Percentiles rank a stretch among this genome's conserved stretches.
phyloP scores from a whole-genome alignment of 768 basidiomycete genomes.

The Leccinum longicurvipes region DNA sequence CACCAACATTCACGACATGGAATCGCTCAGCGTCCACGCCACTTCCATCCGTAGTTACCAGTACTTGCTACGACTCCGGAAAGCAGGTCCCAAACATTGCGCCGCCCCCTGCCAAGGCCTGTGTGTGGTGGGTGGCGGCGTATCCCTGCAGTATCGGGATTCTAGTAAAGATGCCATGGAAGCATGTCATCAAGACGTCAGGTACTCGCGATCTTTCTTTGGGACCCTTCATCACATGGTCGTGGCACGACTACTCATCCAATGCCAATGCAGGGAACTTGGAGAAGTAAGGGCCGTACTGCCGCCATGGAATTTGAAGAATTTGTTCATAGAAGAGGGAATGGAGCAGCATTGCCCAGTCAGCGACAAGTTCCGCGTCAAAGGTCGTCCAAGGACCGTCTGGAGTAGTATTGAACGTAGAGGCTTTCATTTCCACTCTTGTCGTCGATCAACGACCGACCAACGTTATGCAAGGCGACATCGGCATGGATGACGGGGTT shows the following conservation, averaged over 20 bases:
- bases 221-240: not conserved
- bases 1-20: no score
- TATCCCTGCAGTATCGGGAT: no score
- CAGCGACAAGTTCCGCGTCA: not conserved
- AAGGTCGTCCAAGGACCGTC: not conserved
- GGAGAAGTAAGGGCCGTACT: not conserved
- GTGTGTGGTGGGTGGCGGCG: not conserved
- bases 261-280: not conserved
- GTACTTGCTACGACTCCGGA: no score
- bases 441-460: not conserved
- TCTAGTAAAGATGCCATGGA: not conserved
- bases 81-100: not conserved
- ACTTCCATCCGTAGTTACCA: not conserved
- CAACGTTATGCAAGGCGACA: not conserved
- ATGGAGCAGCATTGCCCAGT: not conserved
- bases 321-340: not conserved
- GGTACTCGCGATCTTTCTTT: not conserved
- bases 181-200: not conserved
- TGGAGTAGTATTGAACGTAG: not conserved
- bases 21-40: not conserved
- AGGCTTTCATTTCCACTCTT: not conserved
- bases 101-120: slow-evolving; percentile 1
- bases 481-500: not conserved
- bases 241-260: not conserved
- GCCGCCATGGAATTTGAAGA: not conserved